Evolutionary conservation across 768 basidiomycete species (phyloP).

Genomic region (Pilatotrama ljubarskyi): DNA sequence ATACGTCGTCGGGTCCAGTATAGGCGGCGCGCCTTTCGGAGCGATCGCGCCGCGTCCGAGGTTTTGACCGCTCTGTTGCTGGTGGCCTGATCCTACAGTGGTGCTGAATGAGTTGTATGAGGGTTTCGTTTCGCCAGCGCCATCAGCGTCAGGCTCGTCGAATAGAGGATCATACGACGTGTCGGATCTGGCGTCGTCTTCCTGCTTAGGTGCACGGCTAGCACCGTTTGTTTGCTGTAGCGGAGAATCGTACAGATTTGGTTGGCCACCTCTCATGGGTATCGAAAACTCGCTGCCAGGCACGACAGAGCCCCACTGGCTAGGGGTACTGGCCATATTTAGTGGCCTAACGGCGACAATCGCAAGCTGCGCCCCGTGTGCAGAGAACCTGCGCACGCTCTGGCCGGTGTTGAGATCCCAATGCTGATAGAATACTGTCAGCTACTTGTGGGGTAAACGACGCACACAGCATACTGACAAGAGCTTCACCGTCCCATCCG

Average conservation of each 20-base stretch:
- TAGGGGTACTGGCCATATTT: constrained; percentile 33
- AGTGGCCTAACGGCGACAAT: constrained; percentile 76
- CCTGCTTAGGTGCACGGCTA: constrained; percentile 27
- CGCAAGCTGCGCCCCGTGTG: constrained; percentile 84
- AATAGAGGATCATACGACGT: constrained; percentile 87
- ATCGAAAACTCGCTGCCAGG: constrained; percentile 12
- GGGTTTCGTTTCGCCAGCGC: constrained; percentile 29
- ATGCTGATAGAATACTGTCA: constrained; percentile 57
- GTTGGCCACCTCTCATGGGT: constrained; percentile 7
- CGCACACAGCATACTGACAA: constrained; percentile 51
- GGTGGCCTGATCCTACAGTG: neutral
- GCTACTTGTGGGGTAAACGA: constrained; percentile 12
- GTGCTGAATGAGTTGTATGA: constrained; percentile 1
- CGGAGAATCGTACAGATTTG: constrained; percentile 10
- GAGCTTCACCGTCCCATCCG: constrained; percentile 90
- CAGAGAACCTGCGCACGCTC: constrained; percentile 68
- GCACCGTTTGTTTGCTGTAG: constrained; percentile 21
- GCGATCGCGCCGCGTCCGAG: constrained; percentile 21
- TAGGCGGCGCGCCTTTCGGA: constrained; percentile 75
- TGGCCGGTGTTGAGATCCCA: constrained; percentile 97
- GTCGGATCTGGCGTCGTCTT: constrained; percentile 72
- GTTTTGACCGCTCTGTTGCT: constrained; percentile 11
- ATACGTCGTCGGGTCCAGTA: constrained; percentile 63
- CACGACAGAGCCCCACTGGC: constrained; percentile 19
- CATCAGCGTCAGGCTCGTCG: constrained; percentile 72